Percentiles rank a stretch among this genome's conserved stretches.
These are phyloP conservation scores for Pogostemon cablin DNA, from an alignment of 257 asterid genomes.

Conservation along the genomic window DNA sequence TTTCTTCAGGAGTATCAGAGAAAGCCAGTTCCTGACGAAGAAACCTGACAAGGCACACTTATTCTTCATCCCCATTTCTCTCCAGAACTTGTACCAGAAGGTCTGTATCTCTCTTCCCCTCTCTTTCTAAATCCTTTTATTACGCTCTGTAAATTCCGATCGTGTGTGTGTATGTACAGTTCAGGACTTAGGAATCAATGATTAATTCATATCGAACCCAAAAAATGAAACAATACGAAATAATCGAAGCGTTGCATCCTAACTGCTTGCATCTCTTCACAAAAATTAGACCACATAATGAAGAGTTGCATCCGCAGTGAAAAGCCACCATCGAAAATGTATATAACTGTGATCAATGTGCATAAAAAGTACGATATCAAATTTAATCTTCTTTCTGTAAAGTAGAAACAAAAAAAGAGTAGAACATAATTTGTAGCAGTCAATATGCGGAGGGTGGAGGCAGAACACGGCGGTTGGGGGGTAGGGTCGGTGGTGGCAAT, in stretches of 20 bases:
- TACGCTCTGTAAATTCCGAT: not conserved
- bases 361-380: not conserved
- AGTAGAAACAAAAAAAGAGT: not conserved
- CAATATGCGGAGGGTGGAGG: conserved; percentile 35
- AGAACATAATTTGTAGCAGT: not conserved
- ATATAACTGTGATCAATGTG: not conserved
- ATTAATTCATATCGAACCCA: no score
- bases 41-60: conserved; percentile 58
- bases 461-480: conserved; percentile 56
- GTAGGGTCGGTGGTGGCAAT: conserved; percentile 47
- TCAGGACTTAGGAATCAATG: no score
- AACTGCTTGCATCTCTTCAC: not conserved
- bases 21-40: conserved; percentile 46
- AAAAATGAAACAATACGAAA: not conserved
- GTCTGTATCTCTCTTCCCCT: conserved; percentile 9
- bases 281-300: not conserved
- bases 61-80: conserved; percentile 70
- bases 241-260: conserved; percentile 12
- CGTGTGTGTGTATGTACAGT: no score
- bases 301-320: conserved; percentile 35
- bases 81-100: conserved; percentile 48
- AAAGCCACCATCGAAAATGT: conserved; percentile 35
- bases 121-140: not conserved
- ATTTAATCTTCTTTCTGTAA: not conserved
- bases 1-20: conserved; percentile 61